Evolutionary conservation across 306 rosid species (phyloP).

Genomic region (Pterocarpus macrocarpus): DNA sequence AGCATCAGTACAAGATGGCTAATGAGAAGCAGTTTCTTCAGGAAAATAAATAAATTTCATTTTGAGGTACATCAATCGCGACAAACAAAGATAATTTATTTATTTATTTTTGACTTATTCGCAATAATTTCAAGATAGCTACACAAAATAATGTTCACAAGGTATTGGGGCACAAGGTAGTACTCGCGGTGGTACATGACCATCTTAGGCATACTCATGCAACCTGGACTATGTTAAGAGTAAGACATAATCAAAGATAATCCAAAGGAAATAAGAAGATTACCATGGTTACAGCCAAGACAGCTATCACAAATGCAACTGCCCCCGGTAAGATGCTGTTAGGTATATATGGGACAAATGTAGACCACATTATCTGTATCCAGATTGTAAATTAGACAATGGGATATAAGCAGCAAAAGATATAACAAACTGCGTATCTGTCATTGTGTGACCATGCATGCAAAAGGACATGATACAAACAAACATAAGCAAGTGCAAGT

Average conservation of each 20-base stretch:
- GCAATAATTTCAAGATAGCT: constrained; percentile 23
- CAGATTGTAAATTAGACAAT: constrained; percentile 36
- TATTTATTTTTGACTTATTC: not conserved
- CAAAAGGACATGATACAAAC: not conserved
- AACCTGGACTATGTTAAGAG: constrained; percentile 2
- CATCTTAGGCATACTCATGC: constrained; percentile 41
- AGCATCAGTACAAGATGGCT: not conserved
- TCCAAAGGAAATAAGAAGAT: constrained; percentile 43
- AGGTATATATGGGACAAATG: constrained; percentile 92
- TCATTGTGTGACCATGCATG: not conserved
- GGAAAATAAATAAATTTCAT: constrained; percentile 5
- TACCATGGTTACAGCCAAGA: constrained; percentile 57
- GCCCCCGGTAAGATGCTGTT: constrained; percentile 85
- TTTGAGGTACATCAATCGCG: constrained; percentile 7
- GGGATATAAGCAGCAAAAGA: constrained; percentile 33
- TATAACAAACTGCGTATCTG: not conserved
- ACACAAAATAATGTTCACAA: constrained; percentile 28
- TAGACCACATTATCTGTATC: constrained; percentile 96
- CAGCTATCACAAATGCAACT: constrained; percentile 66
- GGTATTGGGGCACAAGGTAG: not conserved
- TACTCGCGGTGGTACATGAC: not conserved
- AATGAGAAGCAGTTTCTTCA: not conserved
- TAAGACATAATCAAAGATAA: constrained; percentile 38
- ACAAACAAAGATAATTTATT: constrained; percentile 14
- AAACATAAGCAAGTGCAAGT: not conserved